A percentile compares a stretch with the other conserved stretches of the same genome.
phyloP scores from a whole-genome alignment of 2,329 filamentous ascomycete genomes.

The Verticillium nonalfalfae region DNA sequence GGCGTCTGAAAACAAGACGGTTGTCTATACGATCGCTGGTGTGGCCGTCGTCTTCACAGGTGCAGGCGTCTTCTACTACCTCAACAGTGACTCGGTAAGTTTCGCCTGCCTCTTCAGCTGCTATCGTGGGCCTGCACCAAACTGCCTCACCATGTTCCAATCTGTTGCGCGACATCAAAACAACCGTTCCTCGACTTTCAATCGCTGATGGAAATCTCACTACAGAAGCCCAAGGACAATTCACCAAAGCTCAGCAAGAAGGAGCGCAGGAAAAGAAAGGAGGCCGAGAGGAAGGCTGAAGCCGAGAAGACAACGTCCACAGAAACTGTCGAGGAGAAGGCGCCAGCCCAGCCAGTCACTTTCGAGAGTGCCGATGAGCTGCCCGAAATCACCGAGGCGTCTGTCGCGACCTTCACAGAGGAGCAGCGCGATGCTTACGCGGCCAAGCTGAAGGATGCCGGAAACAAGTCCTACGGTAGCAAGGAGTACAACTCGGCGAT shows the following conservation, averaged over 20 bases:
- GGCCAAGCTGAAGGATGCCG: constrained; percentile 85
- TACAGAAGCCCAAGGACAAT: constrained; percentile 23
- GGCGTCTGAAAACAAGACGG: constrained; percentile 91
- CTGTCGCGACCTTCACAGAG: constrained; percentile 41
- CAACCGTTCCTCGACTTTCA: background rate
- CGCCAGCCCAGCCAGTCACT: constrained; percentile 41
- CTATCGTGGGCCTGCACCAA: background rate
- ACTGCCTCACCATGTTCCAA: background rate
- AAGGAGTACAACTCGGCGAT: constrained; percentile 95
- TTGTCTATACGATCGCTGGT: constrained; percentile 94
- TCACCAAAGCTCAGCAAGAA: constrained; percentile 80
- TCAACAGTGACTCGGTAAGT: constrained; percentile 55
- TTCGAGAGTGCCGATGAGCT: constrained; percentile 60
- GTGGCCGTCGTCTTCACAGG: constrained; percentile 87
- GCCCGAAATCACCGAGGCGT: constrained; percentile 58
- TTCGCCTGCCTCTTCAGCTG: background rate
- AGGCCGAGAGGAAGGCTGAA: constrained; percentile 56
- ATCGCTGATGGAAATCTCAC: background rate
- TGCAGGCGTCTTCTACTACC: constrained; percentile 89
- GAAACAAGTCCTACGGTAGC: constrained; percentile 91
- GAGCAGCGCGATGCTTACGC: constrained; percentile 82
- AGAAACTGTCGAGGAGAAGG: constrained; percentile 18
- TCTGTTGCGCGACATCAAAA: background rate
- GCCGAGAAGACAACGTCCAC: constrained; percentile 27
- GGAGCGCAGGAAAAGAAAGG: constrained; percentile 82